Percentiles rank a stretch among this genome's conserved stretches.
These are phyloP conservation scores for Collariella sp. DNA, from an alignment of 495 filamentous ascomycete species.

Conservation along the genomic window DNA sequence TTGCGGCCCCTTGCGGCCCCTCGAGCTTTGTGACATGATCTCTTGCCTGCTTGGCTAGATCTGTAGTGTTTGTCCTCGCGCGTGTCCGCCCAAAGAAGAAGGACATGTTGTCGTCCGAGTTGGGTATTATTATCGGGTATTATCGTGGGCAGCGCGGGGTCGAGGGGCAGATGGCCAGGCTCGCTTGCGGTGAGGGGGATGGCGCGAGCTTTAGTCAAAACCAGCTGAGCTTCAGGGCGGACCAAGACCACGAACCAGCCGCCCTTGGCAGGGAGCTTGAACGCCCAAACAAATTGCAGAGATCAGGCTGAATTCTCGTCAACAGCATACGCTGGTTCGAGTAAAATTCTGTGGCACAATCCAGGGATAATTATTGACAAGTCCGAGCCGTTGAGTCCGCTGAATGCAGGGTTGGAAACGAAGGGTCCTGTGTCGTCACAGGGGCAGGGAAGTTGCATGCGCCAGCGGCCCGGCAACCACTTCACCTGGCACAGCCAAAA, in stretches of 20 bases:
- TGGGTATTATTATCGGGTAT: too few species aligned
- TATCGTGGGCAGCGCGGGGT: not conserved
- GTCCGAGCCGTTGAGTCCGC: not conserved
- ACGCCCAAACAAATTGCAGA: constrained; percentile 4
- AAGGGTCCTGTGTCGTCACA: not conserved
- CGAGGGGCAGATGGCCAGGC: not conserved
- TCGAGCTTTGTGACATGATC: constrained; percentile 49
- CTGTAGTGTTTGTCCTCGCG: constrained; percentile 45
- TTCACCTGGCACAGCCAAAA: not conserved
- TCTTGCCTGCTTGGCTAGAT: constrained; percentile 45
- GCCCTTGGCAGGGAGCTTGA: constrained; percentile 9
- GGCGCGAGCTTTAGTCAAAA: not conserved
- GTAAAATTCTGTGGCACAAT: not conserved
- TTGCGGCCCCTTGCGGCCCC: constrained; percentile 41
- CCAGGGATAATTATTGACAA: not conserved
- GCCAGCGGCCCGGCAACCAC: not conserved
- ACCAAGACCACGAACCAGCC: not conserved
- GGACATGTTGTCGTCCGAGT: constrained; percentile 51
- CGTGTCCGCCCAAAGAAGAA: constrained; percentile 81
- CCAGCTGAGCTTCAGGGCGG: not conserved
- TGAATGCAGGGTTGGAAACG: not conserved
- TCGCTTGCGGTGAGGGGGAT: not conserved
- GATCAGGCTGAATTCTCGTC: constrained; percentile 1
- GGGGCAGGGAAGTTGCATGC: not conserved
- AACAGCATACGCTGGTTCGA: not conserved